Evolutionary conservation across 2,329 filamentous ascomycete species (phyloP).

Genomic region (Aureobasidium sp.): DNA sequence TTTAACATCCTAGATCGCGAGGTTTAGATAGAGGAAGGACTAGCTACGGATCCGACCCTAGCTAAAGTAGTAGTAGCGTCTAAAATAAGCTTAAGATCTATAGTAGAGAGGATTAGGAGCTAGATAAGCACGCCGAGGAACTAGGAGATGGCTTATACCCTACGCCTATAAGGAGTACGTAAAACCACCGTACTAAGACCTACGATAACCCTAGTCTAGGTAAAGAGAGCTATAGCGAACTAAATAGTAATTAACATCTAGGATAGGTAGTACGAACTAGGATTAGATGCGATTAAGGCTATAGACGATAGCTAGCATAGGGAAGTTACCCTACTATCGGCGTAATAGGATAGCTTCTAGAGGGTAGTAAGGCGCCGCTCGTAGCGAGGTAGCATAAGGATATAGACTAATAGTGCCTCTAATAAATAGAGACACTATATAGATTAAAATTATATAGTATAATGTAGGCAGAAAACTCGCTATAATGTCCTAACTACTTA

Average conservation of each 20-base stretch:
- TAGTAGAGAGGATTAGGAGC: too few species aligned
- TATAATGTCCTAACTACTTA: background rate
- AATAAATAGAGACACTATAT: constrained; percentile 10
- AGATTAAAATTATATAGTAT: too few species aligned
- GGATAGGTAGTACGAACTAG: background rate
- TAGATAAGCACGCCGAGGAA: too few species aligned
- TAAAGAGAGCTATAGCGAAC: background rate
- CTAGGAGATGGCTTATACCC: too few species aligned
- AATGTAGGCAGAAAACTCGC: background rate
- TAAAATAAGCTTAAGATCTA: background rate
- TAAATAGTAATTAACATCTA: too few species aligned
- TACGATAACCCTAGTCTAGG: background rate
- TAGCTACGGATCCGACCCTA: background rate
- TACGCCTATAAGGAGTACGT: too few species aligned
- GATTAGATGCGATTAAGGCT: too few species aligned
- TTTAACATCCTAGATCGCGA: background rate
- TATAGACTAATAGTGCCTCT: background rate
- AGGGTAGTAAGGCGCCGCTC: background rate
- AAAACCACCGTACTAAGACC: too few species aligned
- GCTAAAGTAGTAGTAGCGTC: background rate
- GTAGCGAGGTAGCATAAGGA: background rate
- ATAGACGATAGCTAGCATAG: too few species aligned
- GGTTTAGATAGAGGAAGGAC: background rate
- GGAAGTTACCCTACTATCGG: background rate
- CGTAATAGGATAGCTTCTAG: background rate